A percentile compares a stretch with the other conserved stretches of the same genome.
phyloP scores from a whole-genome alignment of 2,329 filamentous ascomycete genomes.

The Microdochium nivale region DNA sequence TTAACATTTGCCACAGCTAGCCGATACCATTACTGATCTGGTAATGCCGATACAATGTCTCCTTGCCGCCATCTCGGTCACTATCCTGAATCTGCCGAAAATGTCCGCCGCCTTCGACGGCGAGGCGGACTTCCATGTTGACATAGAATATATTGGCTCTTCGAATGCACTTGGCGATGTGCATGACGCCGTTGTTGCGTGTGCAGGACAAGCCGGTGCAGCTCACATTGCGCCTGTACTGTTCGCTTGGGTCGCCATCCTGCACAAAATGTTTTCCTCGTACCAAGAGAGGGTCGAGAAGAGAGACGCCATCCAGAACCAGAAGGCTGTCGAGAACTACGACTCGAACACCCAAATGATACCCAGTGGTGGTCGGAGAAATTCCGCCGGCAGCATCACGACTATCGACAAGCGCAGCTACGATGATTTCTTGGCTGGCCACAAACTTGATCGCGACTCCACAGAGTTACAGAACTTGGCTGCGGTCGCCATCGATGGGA shows the following conservation, averaged over 20 bases:
- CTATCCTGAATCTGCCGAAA: conserved; percentile 57
- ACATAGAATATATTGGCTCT: conserved; percentile 56
- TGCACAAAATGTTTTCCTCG: conserved; percentile 58
- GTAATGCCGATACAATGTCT: conserved; percentile 59
- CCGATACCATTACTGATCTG: conserved; percentile 38
- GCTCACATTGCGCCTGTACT: conserved; percentile 62
- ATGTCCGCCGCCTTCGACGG: conserved; percentile 50
- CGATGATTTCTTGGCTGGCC: conserved; percentile 46
- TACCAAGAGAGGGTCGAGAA: conserved; percentile 55
- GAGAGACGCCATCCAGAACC: conserved; percentile 47
- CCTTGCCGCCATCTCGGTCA: conserved; percentile 60
- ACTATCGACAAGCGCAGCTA: conserved; percentile 53
- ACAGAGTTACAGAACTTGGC: conserved; percentile 43
- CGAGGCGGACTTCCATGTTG: conserved; percentile 29
- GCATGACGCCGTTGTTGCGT: conserved; percentile 56
- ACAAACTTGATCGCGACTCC: conserved; percentile 40
- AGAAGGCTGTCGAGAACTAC: conserved; percentile 47
- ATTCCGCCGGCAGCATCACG: conserved; percentile 53
- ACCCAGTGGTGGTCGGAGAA: conserved; percentile 36
- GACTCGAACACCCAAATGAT: conserved; percentile 36
- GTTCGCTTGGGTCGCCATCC: conserved; percentile 73
- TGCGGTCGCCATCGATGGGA: conserved; percentile 36
- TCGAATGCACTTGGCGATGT: conserved; percentile 62
- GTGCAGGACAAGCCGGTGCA: conserved; percentile 46
- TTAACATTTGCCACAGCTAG: conserved; percentile 13